These are phyloP conservation scores for Saccharomycopsis olivae DNA, from an alignment of 805 yeast species.

Conservation along the genomic window DNA sequence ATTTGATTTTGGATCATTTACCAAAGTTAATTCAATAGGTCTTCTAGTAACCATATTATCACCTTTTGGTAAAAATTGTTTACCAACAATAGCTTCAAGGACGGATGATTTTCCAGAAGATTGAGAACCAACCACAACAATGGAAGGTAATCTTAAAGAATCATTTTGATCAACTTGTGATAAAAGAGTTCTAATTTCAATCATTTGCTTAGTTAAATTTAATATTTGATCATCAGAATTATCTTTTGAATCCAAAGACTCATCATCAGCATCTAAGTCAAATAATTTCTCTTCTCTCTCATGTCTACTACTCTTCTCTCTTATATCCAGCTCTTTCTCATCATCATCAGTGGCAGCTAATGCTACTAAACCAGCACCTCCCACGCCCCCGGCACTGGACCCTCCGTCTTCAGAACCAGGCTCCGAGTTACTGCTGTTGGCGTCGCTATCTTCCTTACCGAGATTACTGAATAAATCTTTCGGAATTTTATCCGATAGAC, in stretches of 20 bases:
- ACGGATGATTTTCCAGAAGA: slow-evolving; percentile 97
- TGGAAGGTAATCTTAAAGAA: slow-evolving; percentile 77
- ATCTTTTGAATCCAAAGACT: slow-evolving; percentile 37
- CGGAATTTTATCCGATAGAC: slow-evolving; percentile 8
- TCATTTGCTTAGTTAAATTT: slow-evolving; percentile 89
- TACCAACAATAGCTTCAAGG: slow-evolving; percentile 94
- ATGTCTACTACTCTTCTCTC: slow-evolving; percentile 1
- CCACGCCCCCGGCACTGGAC: slow-evolving; percentile 36
- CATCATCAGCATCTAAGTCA: slow-evolving; percentile 39
- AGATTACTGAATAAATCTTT: not conserved
- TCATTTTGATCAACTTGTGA: slow-evolving; percentile 68
- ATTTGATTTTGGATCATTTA: slow-evolving; percentile 61
- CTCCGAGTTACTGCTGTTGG: slow-evolving; percentile 24
- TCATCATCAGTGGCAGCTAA: slow-evolving; percentile 21
- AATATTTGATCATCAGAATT: slow-evolving; percentile 72
- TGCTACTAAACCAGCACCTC: slow-evolving; percentile 34
- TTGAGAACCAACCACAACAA: slow-evolving; percentile 95
- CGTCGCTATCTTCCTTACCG: slow-evolving; percentile 20
- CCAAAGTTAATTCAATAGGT: slow-evolving; percentile 89
- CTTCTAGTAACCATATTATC: slow-evolving; percentile 96
- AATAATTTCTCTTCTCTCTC: slow-evolving; percentile 18
- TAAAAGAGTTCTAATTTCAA: slow-evolving; percentile 78
- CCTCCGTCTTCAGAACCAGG: slow-evolving; percentile 29
- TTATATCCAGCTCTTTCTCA: too few species aligned
- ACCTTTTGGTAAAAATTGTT: slow-evolving; percentile 94